Conservation (phyloP, 2,329 filamentous ascomycete species). For the Penicillium paneum region DNA sequence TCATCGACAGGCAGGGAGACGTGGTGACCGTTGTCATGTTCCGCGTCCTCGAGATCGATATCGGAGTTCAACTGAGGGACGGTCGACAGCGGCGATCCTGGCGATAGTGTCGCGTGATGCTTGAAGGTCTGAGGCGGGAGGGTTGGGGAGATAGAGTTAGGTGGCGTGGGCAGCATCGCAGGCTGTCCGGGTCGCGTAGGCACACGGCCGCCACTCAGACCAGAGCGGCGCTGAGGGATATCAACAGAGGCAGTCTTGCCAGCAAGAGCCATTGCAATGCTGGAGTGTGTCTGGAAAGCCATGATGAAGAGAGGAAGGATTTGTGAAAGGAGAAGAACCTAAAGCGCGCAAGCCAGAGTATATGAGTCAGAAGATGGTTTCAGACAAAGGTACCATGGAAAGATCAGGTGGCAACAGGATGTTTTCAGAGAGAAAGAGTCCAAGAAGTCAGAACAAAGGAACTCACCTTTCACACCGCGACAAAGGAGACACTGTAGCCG, state of each 20-base stretch:
- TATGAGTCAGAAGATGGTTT: slow-evolving; percentile 26
- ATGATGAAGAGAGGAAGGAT: slow-evolving; percentile 33
- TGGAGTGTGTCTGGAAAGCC: slow-evolving; percentile 45
- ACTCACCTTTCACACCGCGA: slow-evolving; percentile 24
- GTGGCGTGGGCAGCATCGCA: slow-evolving; percentile 73
- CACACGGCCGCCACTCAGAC: slow-evolving; percentile 30
- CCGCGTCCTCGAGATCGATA: slow-evolving; percentile 74
- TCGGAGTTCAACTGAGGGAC: slow-evolving; percentile 71
- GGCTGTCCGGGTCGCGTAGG: slow-evolving; percentile 34
- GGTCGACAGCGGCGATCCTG: slow-evolving; percentile 43
- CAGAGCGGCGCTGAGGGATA: slow-evolving; percentile 45
- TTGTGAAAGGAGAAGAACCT: slow-evolving; percentile 8
- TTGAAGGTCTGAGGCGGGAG: slow-evolving; percentile 78
- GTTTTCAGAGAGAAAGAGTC: neutral
- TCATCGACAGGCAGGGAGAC: slow-evolving; percentile 44
- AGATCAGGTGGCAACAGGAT: slow-evolving; percentile 15
- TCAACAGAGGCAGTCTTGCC: slow-evolving; percentile 50
- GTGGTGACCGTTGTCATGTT: slow-evolving; percentile 45
- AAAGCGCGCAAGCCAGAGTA: slow-evolving; percentile 9
- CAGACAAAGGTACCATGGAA: slow-evolving; percentile 18
- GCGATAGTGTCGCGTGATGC: slow-evolving; percentile 50
- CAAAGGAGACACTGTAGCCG: slow-evolving; percentile 10
- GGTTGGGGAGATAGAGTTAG: slow-evolving; percentile 89
- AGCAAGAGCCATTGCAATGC: slow-evolving; percentile 50
- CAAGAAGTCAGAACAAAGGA: neutral